phyloP scores from a whole-genome alignment of 495 filamentous ascomycete genomes.

The Neurospora sp. region DNA sequence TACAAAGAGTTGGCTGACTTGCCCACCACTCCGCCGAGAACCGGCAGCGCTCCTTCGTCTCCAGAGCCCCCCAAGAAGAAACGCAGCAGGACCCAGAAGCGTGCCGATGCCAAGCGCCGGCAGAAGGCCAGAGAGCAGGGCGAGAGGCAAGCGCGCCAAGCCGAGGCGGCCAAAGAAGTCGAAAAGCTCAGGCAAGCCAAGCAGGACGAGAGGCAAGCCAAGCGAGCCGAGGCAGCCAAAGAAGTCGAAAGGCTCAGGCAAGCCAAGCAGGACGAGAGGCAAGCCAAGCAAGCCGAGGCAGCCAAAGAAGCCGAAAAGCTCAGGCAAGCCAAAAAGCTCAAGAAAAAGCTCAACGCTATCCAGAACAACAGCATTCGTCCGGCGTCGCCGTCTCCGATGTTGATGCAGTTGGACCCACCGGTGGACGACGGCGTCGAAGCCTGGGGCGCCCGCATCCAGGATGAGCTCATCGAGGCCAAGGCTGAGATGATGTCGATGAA shows the following conservation, averaged over 20 bases:
- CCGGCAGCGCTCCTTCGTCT: background rate
- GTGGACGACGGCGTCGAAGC: background rate
- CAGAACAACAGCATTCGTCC: background rate
- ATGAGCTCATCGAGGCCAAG: background rate
- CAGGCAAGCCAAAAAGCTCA: background rate
- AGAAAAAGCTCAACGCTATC: background rate
- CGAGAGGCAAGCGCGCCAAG: background rate
- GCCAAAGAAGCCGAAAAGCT: background rate
- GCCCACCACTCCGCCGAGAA: background rate
- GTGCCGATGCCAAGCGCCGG: background rate
- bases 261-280: background rate
- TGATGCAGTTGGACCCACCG: background rate
- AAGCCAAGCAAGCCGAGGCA: background rate
- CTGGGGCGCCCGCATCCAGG: background rate
- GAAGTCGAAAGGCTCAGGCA: background rate
- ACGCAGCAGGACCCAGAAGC: background rate
- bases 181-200: background rate
- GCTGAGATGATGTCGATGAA: background rate
- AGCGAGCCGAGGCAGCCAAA: background rate
- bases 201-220: background rate
- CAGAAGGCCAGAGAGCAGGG: background rate
- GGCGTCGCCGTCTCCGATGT: background rate
- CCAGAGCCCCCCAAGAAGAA: background rate
- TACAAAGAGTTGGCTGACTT: background rate
- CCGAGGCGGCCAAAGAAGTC: background rate